phyloP scores from a whole-genome alignment of 2,329 filamentous ascomycete species.

The Pestalotiopsis fici region DNA sequence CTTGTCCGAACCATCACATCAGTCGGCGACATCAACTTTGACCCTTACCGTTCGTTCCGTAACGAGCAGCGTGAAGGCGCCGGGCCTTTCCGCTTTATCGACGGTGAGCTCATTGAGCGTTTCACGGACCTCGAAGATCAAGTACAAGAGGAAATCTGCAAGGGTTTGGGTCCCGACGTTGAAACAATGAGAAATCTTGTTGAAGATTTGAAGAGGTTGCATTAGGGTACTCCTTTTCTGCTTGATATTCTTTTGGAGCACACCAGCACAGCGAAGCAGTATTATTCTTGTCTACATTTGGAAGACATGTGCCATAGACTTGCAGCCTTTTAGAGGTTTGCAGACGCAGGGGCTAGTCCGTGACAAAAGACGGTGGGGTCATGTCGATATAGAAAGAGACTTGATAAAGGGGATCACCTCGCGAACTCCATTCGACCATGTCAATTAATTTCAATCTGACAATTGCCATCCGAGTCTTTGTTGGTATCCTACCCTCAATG shows the following conservation, averaged over 20 bases:
- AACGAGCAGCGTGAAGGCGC: conserved; percentile 70
- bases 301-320: not conserved
- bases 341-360: too few species aligned
- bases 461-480: too few species aligned
- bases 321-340: not conserved
- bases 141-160: conserved; percentile 52
- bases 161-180: conserved; percentile 60
- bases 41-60: conserved; percentile 78
- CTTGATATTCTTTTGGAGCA: too few species aligned
- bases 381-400: too few species aligned
- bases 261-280: too few species aligned
- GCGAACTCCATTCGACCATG: too few species aligned
- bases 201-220: conserved; percentile 63
- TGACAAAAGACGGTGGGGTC: too few species aligned
- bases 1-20: conserved; percentile 68
- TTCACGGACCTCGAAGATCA: conserved; percentile 73
- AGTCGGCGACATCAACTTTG: conserved; percentile 75
- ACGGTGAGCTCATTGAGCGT: conserved; percentile 86
- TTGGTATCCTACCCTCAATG: too few species aligned
- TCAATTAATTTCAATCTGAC: too few species aligned
- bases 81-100: conserved; percentile 84
- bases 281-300: too few species aligned
- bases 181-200: conserved; percentile 63
- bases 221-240: conserved; percentile 36
- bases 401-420: too few species aligned